phyloP scores from a whole-genome alignment of 2,329 filamentous ascomycete genomes.

The Metarhizium brunneum region DNA sequence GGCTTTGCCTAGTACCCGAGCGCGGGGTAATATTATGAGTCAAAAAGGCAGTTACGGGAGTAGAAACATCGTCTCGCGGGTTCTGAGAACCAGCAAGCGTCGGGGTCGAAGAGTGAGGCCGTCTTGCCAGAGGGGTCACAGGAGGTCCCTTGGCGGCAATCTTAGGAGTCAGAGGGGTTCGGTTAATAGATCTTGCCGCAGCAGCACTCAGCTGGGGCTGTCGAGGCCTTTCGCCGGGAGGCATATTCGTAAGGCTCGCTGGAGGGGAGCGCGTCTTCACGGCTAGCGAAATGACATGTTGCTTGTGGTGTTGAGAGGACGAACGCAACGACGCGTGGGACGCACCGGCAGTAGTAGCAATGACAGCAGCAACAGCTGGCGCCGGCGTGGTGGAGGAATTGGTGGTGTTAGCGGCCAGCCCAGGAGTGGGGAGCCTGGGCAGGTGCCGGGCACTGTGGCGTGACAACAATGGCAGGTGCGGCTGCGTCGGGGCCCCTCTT shows the following conservation, averaged over 20 bases:
- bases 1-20: conserved; percentile 62
- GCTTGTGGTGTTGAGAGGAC: conserved; percentile 1
- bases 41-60: conserved; percentile 46
- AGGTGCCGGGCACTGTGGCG: neutral
- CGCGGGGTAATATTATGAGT: conserved; percentile 64
- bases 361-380: neutral
- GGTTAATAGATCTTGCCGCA: conserved; percentile 42
- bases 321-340: neutral
- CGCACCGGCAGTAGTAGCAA: neutral
- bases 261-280: conserved; percentile 3
- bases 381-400: neutral
- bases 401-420: neutral
- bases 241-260: conserved; percentile 21
- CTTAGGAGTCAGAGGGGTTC: conserved; percentile 45
- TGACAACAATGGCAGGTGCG: neutral
- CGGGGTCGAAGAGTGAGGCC: conserved; percentile 14
- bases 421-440: neutral
- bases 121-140: conserved; percentile 30
- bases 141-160: conserved; percentile 35
- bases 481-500: neutral
- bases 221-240: conserved; percentile 49
- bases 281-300: conserved; percentile 1
- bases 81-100: conserved; percentile 12
- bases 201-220: conserved; percentile 60
- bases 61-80: conserved; percentile 39